phyloP scores from a whole-genome alignment of 208 protist species.

The Leishmania guyanensis region DNA sequence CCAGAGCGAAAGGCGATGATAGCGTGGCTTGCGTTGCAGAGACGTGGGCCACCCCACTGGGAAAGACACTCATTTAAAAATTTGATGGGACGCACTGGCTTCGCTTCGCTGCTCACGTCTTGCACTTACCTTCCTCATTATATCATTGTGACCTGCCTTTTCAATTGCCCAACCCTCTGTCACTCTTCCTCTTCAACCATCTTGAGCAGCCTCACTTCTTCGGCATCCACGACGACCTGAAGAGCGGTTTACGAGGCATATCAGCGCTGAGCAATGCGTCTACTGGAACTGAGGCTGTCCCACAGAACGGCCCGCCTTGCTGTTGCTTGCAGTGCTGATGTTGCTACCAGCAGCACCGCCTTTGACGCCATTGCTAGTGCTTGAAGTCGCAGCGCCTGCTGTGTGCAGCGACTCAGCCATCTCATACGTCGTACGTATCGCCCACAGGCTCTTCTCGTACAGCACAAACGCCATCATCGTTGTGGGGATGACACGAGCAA shows the following conservation, averaged over 20 bases:
- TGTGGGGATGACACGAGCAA: constrained; percentile 78
- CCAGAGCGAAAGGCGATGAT: too few species aligned
- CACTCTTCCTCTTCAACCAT: background rate
- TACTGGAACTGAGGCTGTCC: constrained; percentile 27
- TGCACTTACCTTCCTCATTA: background rate
- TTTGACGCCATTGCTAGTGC: background rate
- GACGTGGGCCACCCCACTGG: background rate
- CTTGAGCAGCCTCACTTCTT: background rate
- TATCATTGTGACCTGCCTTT: too few species aligned
- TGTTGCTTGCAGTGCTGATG: background rate
- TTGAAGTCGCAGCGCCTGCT: constrained; percentile 2
- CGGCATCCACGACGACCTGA: background rate
- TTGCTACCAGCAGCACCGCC: background rate
- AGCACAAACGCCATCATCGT: constrained; percentile 80
- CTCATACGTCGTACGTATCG: constrained; percentile 39
- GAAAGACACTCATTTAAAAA: background rate
- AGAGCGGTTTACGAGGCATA: background rate
- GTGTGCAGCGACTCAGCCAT: constrained; percentile 18
- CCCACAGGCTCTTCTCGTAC: constrained; percentile 77
- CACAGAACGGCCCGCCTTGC: background rate
- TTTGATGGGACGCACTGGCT: background rate
- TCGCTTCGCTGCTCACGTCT: background rate
- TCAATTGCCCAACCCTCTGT: background rate
- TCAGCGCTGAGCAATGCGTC: background rate
- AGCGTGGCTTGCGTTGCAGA: background rate